Evolutionary conservation across 345 rosid genomes (phyloP).

Genomic region (Eucalyptus marginata): DNA sequence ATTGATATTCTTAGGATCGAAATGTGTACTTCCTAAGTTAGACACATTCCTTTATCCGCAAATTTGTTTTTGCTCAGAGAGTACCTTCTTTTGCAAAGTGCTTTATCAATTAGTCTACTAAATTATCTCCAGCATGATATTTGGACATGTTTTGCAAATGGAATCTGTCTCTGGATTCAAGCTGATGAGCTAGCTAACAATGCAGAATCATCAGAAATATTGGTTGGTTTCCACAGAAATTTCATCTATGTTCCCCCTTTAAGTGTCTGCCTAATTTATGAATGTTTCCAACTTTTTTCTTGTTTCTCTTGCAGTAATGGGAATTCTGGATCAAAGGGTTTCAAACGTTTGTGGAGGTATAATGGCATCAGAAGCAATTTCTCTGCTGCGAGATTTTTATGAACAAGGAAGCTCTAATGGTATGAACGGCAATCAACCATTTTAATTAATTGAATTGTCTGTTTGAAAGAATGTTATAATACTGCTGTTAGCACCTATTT

Average conservation of each 20-base stretch:
- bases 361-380: not conserved
- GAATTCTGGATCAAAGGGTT: not conserved
- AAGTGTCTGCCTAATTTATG: not conserved
- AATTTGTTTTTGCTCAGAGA: too few relatives aligned
- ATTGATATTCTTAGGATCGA: not conserved
- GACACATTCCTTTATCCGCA: rapidly evolving
- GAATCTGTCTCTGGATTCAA: not conserved
- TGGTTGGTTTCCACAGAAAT: not conserved
- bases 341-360: not conserved
- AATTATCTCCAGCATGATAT: not conserved
- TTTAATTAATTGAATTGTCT: too few relatives aligned
- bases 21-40: not conserved
- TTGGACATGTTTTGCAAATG: not conserved
- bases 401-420: not conserved
- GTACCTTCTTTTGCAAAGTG: not conserved
- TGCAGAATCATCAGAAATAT: not conserved
- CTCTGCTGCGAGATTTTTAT: not conserved
- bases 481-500: too few relatives aligned
- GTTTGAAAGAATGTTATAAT: too few relatives aligned
- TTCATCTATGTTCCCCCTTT: not conserved
- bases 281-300: not conserved
- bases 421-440: not conserved
- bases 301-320: not conserved
- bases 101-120: not conserved
- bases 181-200: not conserved